Evolutionary conservation across 306 rosid species (phyloP).

Genomic region (Vigna radiata): DNA sequence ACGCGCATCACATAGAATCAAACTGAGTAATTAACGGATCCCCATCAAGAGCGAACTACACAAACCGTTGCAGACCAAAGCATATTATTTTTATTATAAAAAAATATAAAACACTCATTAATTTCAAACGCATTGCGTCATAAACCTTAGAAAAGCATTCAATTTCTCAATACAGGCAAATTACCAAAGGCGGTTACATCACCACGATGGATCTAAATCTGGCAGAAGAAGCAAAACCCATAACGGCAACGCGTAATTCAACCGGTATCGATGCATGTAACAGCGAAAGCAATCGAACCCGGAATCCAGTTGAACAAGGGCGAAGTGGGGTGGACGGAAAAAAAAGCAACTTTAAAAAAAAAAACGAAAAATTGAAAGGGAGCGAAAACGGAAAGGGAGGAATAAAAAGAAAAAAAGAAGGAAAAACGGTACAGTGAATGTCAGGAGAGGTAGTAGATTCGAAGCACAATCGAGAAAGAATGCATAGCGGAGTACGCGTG

Average conservation of each 20-base stretch:
- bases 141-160: conserved; percentile 23
- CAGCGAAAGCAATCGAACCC: conserved; percentile 25
- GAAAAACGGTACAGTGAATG: conserved; percentile 49
- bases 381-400: not conserved
- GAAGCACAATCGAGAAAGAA: conserved; percentile 36
- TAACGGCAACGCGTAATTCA: conserved; percentile 43
- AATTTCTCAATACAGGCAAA: conserved; percentile 27
- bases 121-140: conserved; percentile 27
- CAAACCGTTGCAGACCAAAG: conserved; percentile 8
- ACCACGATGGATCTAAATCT: conserved; percentile 56
- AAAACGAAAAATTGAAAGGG: conserved; percentile 23
- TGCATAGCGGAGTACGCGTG: conserved; percentile 4
- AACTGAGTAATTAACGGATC: conserved; percentile 28
- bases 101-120: not conserved
- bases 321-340: conserved; percentile 28
- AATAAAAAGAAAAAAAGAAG: not conserved
- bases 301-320: conserved; percentile 31
- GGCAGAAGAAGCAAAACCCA: conserved; percentile 36
- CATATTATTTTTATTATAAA: not conserved
- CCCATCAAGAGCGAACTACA: conserved; percentile 30
- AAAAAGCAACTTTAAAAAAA: not conserved
- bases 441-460: conserved; percentile 44
- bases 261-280: conserved; percentile 57
- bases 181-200: conserved; percentile 22
- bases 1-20: conserved; percentile 35